Evolutionary conservation across 1,139 yeast genomes (phyloP).

Genomic region (Yamadazyma siamensis): DNA sequence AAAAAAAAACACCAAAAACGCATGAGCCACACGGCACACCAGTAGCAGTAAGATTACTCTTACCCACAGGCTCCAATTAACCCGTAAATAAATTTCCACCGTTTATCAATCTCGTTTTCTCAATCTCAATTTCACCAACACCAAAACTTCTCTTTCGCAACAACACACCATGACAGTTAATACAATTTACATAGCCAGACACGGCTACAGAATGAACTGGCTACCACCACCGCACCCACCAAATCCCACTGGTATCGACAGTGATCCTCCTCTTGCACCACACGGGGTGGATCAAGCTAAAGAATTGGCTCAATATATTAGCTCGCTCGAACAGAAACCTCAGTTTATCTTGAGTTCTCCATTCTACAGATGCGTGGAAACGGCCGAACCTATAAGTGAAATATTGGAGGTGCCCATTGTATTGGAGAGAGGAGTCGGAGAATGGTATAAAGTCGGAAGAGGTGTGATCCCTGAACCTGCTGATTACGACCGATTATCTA

Average conservation of each 20-base stretch:
- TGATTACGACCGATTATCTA: constrained; percentile 39
- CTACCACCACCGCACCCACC: constrained; percentile 72
- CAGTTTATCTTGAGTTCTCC: constrained; percentile 74
- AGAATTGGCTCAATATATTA: constrained; percentile 58
- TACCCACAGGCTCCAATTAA: no score
- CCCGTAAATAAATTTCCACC: no score
- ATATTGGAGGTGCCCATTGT: constrained; percentile 52
- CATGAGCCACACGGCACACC: no score
- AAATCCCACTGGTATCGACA: constrained; percentile 75
- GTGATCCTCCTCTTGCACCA: constrained; percentile 75
- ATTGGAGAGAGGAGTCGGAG: constrained; percentile 72
- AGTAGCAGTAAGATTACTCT: no score
- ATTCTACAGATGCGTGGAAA: constrained; percentile 85
- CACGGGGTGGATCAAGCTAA: constrained; percentile 81
- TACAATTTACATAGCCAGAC: constrained; percentile 54
- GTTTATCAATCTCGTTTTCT: no score
- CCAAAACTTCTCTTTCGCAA: no score
- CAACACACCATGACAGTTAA: constrained; percentile 36
- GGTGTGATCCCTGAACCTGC: constrained; percentile 60
- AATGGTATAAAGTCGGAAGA: constrained; percentile 61
- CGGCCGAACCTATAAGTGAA: constrained; percentile 67
- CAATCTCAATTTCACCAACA: no score
- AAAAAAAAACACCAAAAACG: no score
- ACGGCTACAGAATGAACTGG: constrained; percentile 84
- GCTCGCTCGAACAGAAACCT: constrained; percentile 47